Evolutionary conservation across 1,284 basidiomycete species (phyloP).

Genomic region (Heterobasidion parviporum): DNA sequence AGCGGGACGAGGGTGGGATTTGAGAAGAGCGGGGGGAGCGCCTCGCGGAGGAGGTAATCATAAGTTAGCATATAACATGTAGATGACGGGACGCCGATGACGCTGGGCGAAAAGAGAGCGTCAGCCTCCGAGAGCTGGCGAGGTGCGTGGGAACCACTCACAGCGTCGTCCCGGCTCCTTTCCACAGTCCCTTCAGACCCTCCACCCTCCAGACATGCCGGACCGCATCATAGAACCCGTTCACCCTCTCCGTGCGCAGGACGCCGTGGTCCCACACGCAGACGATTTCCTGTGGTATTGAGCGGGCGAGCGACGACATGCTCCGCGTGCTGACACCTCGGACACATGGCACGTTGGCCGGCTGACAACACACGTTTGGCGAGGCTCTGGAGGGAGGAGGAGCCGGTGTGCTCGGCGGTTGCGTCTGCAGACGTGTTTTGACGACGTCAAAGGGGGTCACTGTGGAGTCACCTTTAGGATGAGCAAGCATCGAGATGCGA

Average conservation of each 20-base stretch:
- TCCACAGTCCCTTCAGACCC: slow-evolving; percentile 79
- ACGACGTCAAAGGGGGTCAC: slow-evolving; percentile 96
- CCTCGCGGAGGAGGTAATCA: slow-evolving; percentile 72
- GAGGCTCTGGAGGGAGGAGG: slow-evolving; percentile 36
- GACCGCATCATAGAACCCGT: slow-evolving; percentile 77
- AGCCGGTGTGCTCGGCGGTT: slow-evolving; percentile 45
- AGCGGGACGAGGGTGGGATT: slow-evolving; percentile 65
- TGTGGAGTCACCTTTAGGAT: slow-evolving; percentile 21
- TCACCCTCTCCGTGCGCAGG: slow-evolving; percentile 64
- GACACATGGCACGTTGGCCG: slow-evolving; percentile 24
- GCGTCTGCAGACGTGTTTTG: slow-evolving; percentile 88
- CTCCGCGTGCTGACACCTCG: slow-evolving; percentile 51
- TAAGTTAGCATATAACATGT: slow-evolving; percentile 97
- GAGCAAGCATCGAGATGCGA: not conserved
- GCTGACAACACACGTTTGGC: slow-evolving; percentile 61
- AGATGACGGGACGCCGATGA: slow-evolving; percentile 89
- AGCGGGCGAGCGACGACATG: slow-evolving; percentile 59
- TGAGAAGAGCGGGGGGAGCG: slow-evolving; percentile 50
- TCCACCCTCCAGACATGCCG: slow-evolving; percentile 72
- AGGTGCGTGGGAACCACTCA: slow-evolving; percentile 32
- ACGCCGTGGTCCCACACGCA: slow-evolving; percentile 71
- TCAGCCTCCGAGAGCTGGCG: not conserved
- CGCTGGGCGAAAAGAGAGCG: slow-evolving; percentile 30
- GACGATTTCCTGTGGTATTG: slow-evolving; percentile 53
- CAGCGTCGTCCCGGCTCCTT: slow-evolving; percentile 83